Conservation (phyloP, 2,329 filamentous ascomycete genomes). For the Catunica adiposa region DNA sequence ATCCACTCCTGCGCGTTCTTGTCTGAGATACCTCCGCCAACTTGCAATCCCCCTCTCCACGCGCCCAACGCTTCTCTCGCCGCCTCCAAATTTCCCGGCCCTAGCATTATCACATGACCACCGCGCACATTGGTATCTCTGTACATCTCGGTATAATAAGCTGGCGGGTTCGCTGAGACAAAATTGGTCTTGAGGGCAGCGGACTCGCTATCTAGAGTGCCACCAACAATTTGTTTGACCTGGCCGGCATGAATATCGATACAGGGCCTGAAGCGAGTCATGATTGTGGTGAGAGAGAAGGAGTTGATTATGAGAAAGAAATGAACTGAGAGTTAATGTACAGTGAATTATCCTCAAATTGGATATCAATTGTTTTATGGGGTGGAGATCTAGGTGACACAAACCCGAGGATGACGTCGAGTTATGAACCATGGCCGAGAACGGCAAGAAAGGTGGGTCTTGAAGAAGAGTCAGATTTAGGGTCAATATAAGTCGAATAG, state of each 20-base stretch:
- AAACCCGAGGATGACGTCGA: not conserved
- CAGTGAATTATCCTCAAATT: not conserved
- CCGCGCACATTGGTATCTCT: slow-evolving; percentile 55
- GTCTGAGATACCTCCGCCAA: slow-evolving; percentile 87
- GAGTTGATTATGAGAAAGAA: not conserved
- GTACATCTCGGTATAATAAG: slow-evolving; percentile 71
- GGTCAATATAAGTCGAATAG: not conserved
- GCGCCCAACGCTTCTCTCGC: slow-evolving; percentile 58
- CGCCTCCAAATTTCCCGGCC: slow-evolving; percentile 67
- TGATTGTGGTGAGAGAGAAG: slow-evolving; percentile 22
- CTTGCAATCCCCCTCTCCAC: slow-evolving; percentile 70
- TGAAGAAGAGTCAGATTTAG: not conserved
- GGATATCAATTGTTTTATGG: not conserved
- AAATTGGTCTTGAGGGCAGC: slow-evolving; percentile 73
- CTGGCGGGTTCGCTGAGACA: slow-evolving; percentile 67
- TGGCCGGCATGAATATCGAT: slow-evolving; percentile 96
- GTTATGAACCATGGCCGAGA: slow-evolving; percentile 1
- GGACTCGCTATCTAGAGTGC: slow-evolving; percentile 58
- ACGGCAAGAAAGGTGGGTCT: slow-evolving; percentile 3
- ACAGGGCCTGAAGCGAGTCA: slow-evolving; percentile 91
- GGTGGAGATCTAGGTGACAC: not conserved
- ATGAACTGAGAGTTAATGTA: no score
- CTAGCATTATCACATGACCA: slow-evolving; percentile 93
- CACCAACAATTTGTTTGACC: slow-evolving; percentile 97
- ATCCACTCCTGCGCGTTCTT: slow-evolving; percentile 77